A percentile compares a stretch with the other conserved stretches of the same genome.
Conservation (phyloP, 2,329 filamentous ascomycete genomes). For the Paecilomyces formosus region DNA sequence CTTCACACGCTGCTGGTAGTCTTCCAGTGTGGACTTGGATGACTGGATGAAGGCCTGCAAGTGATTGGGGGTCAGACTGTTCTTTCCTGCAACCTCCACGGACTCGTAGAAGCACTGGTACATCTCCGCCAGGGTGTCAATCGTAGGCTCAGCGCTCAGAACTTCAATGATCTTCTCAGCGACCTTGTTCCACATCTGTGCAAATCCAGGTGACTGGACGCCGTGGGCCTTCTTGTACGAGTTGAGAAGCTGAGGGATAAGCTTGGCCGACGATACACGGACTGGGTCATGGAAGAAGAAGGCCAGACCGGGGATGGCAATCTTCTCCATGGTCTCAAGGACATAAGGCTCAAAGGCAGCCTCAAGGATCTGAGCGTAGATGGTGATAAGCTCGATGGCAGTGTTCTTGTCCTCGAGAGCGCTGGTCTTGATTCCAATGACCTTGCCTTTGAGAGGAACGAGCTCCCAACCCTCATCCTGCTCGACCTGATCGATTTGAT, state of each 20-base stretch:
- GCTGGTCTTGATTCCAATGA: constrained; percentile 96
- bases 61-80: constrained; percentile 68
- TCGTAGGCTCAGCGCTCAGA: constrained; percentile 83
- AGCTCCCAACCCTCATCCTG: constrained; percentile 97
- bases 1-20: constrained; percentile 83
- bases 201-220: constrained; percentile 67
- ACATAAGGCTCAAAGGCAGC: constrained; percentile 88
- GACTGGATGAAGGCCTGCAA: constrained; percentile 84
- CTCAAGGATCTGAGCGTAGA: constrained; percentile 95
- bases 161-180: constrained; percentile 90
- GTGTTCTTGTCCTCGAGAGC: constrained; percentile 98
- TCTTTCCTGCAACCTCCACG: constrained; percentile 84
- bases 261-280: constrained; percentile 86
- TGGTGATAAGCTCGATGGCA: constrained; percentile 96
- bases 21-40: constrained; percentile 76
- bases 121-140: constrained; percentile 96
- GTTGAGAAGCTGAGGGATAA: constrained; percentile 86
- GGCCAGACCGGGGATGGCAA: constrained; percentile 83
- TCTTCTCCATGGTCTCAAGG: constrained; percentile 89
- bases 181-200: constrained; percentile 75
- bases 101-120: constrained; percentile 99
- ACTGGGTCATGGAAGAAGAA: constrained; percentile 99
- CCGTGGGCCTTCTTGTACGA: constrained; percentile 92
- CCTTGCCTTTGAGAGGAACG: constrained; percentile 92
- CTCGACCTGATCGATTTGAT: constrained; percentile 85